A percentile compares a stretch with the other conserved stretches of the same genome.
Evolutionary conservation across 1,139 yeast genomes (phyloP).

Genomic region (Suhomyces bokatorum): DNA sequence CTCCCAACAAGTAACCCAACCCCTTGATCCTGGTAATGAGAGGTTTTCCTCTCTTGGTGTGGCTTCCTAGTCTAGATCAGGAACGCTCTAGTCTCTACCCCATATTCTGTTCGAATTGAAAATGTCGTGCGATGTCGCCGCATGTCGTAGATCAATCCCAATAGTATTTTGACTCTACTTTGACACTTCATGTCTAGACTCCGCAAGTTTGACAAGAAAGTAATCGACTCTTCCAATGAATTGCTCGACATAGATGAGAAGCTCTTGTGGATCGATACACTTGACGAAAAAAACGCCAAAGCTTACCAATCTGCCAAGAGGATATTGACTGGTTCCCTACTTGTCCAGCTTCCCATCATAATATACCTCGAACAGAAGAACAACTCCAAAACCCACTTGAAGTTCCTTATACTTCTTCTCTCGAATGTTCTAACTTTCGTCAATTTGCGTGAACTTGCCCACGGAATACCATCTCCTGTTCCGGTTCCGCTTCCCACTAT

Average conservation of each 20-base stretch:
- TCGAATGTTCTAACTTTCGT: conserved; percentile 12
- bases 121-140: background rate
- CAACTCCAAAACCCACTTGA: conserved; percentile 3
- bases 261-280: conserved; percentile 11
- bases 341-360: conserved; percentile 16
- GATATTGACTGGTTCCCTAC: conserved; percentile 12
- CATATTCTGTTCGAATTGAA: too few relatives aligned
- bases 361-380: conserved; percentile 12
- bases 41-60: too few relatives aligned
- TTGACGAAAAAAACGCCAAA: conserved; percentile 12
- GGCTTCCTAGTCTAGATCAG: too few relatives aligned
- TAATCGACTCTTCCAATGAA: conserved; percentile 14
- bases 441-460: conserved; percentile 5
- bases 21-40: too few relatives aligned
- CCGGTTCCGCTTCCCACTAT: background rate
- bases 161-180: too few relatives aligned
- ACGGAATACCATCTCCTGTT: background rate
- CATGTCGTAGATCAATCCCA: background rate
- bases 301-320: conserved; percentile 10
- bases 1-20: too few relatives aligned
- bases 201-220: conserved; percentile 16
- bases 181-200: conserved; percentile 13
- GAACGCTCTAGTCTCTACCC: too few relatives aligned
- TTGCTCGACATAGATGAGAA: conserved; percentile 19
- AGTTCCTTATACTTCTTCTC: conserved; percentile 7